phyloP scores from a whole-genome alignment of 1,139 yeast genomes.

The Candida labiduridarum region DNA sequence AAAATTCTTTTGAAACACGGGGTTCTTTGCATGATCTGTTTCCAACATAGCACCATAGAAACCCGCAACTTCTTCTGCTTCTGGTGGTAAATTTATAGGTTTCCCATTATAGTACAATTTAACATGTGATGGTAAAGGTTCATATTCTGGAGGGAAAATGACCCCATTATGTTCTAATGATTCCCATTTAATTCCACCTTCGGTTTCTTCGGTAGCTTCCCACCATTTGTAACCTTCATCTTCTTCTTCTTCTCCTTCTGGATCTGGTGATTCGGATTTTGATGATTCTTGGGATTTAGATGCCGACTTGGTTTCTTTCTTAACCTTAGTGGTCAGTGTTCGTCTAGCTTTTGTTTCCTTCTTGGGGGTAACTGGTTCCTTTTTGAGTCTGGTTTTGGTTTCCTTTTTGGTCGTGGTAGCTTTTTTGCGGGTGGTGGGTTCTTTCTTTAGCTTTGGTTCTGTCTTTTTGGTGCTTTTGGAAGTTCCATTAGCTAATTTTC shows the following conservation, averaged over 20 bases:
- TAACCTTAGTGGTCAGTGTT: conserved; percentile 5
- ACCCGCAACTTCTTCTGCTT: conserved; percentile 96
- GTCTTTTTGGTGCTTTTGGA: conserved; percentile 7
- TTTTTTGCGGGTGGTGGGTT: conserved; percentile 7
- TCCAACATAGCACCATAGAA: conserved; percentile 88
- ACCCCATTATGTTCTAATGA: conserved; percentile 88
- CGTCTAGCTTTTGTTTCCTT: conserved; percentile 8
- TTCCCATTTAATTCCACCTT: conserved; percentile 80
- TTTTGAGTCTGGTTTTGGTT: conserved; percentile 6
- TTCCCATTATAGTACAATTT: conserved; percentile 75
- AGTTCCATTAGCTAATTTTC: conserved; percentile 8
- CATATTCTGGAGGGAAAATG: conserved; percentile 89
- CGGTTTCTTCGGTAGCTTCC: conserved; percentile 67
- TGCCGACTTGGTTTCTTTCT: conserved; percentile 8
- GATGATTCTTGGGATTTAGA: conserved; percentile 5
- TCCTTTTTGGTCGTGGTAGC: conserved; percentile 1
- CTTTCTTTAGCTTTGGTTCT: conserved; percentile 4
- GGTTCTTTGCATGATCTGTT: conserved; percentile 86
- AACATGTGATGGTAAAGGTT: conserved; percentile 80
- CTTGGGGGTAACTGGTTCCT: conserved; percentile 6
- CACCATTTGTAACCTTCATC: conserved; percentile 80
- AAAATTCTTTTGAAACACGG: conserved; percentile 84
- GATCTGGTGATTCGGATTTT: conserved; percentile 13
- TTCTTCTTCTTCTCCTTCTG: conserved; percentile 43
- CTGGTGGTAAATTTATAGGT: conserved; percentile 71